These are phyloP conservation scores for Penicillium goetzii DNA, from an alignment of 495 filamentous ascomycete genomes.

Conservation along the genomic window DNA sequence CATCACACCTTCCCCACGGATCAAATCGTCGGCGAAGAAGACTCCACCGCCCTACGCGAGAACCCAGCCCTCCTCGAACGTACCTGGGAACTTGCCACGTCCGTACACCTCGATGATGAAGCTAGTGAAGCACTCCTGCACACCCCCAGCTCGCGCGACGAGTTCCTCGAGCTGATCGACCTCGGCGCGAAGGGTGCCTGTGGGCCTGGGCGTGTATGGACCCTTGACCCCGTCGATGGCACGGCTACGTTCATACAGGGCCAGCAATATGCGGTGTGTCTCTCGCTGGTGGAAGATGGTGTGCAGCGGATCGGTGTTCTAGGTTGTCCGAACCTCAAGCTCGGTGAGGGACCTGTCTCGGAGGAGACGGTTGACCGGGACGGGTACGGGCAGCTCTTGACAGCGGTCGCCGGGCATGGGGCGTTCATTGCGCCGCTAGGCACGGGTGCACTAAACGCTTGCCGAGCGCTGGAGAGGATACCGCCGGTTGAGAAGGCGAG, in stretches of 20 bases:
- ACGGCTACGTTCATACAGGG: slow-evolving; percentile 66
- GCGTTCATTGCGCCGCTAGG: slow-evolving; percentile 55
- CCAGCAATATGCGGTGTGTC: slow-evolving; percentile 67
- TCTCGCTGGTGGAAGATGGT: slow-evolving; percentile 56
- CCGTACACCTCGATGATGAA: slow-evolving; percentile 42
- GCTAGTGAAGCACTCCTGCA: slow-evolving; percentile 45
- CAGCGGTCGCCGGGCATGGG: slow-evolving; percentile 59
- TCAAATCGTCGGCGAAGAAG: slow-evolving; percentile 65
- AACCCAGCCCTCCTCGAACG: slow-evolving; percentile 53
- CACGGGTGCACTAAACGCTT: slow-evolving; percentile 36
- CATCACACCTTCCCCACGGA: slow-evolving; percentile 58
- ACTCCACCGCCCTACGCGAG: slow-evolving; percentile 54
- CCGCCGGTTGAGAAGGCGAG: slow-evolving; percentile 34
- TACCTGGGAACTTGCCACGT: slow-evolving; percentile 55
- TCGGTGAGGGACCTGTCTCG: slow-evolving; percentile 39
- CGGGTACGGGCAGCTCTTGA: slow-evolving; percentile 59
- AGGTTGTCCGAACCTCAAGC: slow-evolving; percentile 59
- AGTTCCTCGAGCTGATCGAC: slow-evolving; percentile 67
- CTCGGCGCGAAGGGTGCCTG: slow-evolving; percentile 54
- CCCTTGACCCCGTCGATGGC: slow-evolving; percentile 74
- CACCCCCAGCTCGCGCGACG: slow-evolving; percentile 49
- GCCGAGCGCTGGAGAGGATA: slow-evolving; percentile 39
- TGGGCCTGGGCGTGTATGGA: slow-evolving; percentile 56
- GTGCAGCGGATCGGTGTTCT: slow-evolving; percentile 55
- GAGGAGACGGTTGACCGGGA: slow-evolving; percentile 54